phyloP scores from a whole-genome alignment of 768 basidiomycete species.

The Ephemerocybe angulata region DNA sequence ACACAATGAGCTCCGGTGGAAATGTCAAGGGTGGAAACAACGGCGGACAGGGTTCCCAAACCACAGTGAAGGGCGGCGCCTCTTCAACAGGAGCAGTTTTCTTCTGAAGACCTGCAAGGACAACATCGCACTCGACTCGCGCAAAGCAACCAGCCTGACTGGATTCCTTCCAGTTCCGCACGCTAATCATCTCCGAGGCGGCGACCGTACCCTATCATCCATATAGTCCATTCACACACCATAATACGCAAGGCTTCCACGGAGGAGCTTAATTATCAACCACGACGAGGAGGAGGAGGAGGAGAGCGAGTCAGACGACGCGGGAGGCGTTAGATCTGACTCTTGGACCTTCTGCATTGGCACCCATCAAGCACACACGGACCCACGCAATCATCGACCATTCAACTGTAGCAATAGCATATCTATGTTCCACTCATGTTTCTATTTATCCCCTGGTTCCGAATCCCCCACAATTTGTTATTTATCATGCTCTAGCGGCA shows the following conservation, averaged over 20 bases:
- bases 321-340: too few species aligned
- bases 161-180: conserved; percentile 2
- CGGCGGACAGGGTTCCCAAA: conserved; percentile 30
- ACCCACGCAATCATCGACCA: conserved; percentile 1
- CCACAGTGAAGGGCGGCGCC: conserved; percentile 48
- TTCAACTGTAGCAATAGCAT: conserved; percentile 12
- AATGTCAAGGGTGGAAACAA: conserved; percentile 25
- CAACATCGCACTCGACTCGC: not conserved
- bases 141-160: not conserved
- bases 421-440: not conserved
- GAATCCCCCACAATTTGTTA: not conserved
- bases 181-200: conserved; percentile 7
- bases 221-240: conserved; percentile 11
- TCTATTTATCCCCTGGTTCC: not conserved
- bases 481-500: not conserved
- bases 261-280: conserved; percentile 22
- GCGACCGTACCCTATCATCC: conserved; percentile 13
- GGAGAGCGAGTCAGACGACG: not conserved
- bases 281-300: too few species aligned
- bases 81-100: conserved; percentile 53
- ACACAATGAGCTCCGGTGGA: conserved; percentile 36
- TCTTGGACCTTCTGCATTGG: not conserved
- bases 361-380: conserved; percentile 5
- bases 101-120: conserved; percentile 42
- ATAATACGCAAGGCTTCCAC: conserved; percentile 20